Base-by-base conservation (phyloP, 768 basidiomycete genomes). In the Xerocomus potaroensis region DNA sequence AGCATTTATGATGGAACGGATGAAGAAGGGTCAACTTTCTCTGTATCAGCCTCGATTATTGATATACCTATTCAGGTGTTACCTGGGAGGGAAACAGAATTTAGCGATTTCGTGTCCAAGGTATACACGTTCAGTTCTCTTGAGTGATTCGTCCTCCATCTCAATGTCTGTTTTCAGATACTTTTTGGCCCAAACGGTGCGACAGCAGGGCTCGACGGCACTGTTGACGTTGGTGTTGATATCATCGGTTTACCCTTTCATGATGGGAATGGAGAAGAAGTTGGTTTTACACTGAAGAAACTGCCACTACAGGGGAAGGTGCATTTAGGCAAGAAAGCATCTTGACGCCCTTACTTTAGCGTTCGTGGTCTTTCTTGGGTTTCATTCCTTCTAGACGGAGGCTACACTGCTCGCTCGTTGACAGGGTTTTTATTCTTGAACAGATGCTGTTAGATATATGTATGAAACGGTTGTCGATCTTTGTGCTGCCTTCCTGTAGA, bases 61-160 rank as follows among this genome's bases (percentile, higher is more conserved):
- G 84, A 91, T 54, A 82, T 88, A 10, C 87, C 89, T 11, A 66
- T 92, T 24, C 69, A 88, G 47, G 84, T 91, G 9, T 69, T 92
- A 0, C 87, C 88, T 0, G 87, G 89, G 6, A 76, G 90, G 34
- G 77, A 89, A 62, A 79, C 74, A 50, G 78, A 85, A 57, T 90
- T 92, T 52, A 80, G 83, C 49, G 72, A 74, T 44, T 92, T 92
- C 50, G 78, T 91, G 14, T 67, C 75, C 53, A 91, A 92, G 81
- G 88, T 87, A 30, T 19, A 61, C 26, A 3, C 15, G 8, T 32
- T 9, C 54, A 8, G 11, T 21, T 12, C 24, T 23, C 24, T 49
- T 30, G 32, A n/a, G 2, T 48, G 26, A 11, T 45, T 38, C 35
- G 12, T 31, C 15, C 9, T n/a, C 49, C 31, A 57, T 39, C 44